Evolutionary conservation across 2,329 filamentous ascomycete species (phyloP), one percentile per base, ranked within the genome.

Genomic region (Penicillium corylophilum): DNA sequence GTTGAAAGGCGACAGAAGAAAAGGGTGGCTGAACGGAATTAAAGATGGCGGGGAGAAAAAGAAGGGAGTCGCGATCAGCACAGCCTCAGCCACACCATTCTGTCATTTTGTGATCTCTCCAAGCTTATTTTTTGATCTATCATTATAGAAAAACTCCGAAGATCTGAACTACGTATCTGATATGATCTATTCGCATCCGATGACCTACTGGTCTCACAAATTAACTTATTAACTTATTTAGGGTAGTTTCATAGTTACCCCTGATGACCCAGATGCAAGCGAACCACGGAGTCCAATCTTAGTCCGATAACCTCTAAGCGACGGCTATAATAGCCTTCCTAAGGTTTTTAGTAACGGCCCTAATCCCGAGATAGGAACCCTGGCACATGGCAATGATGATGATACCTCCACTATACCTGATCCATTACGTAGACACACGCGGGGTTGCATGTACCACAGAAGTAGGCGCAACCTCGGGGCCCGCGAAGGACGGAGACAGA

Each of bases 1-100:
- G 10, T 44, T 44, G 10, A 13, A 43, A 15, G 24, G 41, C 16
- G 41, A 31, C 26, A 15, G 16, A 43, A 20, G 24, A 26, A 46
- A 51, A 49, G 31, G 47, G 50, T 36, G 51, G 51, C 45, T 54
- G 41, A 55, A 23, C 23, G 28, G 38, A 47, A 44, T 40, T 41
- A 41, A 61, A 61, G 58, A 59, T 60, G 56, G 57, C 52, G 59
- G 57, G 59, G 55, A 57, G 48, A 20, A 41, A 55, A 54, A 52
- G 47, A 52, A 50, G 44, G 39, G 35, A 31, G 15, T 38, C 9
- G 18, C 45, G 54, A 60, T 57, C 55, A 48, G 47, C 50, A 38
- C 44, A 41, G 53, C 38, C 42, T 56, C 52, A 54, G 57, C 59
- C 59, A 55, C 57, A 26, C 39, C n/a, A 44, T 26, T 53, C 26